Conservation (phyloP, 306 rosid genomes). For the Rubus parviflorus region DNA sequence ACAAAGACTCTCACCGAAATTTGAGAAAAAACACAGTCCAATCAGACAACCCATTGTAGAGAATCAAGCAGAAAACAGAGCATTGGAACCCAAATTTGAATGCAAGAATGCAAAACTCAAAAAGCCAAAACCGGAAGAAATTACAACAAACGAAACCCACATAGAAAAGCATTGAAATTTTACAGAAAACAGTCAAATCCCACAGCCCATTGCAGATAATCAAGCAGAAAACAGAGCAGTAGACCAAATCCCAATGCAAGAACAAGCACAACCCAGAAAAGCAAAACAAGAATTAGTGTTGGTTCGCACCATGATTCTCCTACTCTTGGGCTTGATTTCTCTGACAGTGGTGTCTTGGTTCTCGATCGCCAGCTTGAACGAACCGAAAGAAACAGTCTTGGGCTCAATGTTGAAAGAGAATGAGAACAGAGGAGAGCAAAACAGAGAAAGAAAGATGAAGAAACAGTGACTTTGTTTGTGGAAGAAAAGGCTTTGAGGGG, state of each 20-base stretch:
- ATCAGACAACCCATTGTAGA: background rate
- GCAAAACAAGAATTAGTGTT: background rate
- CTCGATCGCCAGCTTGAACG: constrained; percentile 82
- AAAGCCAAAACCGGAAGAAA: constrained; percentile 11
- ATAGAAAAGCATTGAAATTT: background rate
- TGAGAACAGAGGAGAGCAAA: background rate
- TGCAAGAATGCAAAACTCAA: constrained; percentile 5
- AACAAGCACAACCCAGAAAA: background rate
- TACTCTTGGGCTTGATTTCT: constrained; percentile 91
- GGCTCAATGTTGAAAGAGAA: background rate
- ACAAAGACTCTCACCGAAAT: background rate
- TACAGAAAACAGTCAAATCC: background rate
- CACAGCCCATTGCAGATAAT: background rate
- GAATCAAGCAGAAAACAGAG: background rate
- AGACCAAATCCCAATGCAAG: constrained; percentile 11
- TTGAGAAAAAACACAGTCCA: background rate
- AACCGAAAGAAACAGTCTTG: background rate
- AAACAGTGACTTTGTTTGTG: background rate
- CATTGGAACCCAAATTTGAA: background rate
- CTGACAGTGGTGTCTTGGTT: constrained; percentile 68
- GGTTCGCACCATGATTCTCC: constrained; percentile 75
- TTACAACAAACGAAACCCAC: background rate
- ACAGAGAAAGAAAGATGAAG: constrained; percentile 6
- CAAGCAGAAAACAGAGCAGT: constrained; percentile 15
- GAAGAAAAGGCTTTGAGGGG: background rate